Evolutionary conservation across 2,329 filamentous ascomycete species (phyloP).

Genomic region (Colletotrichum incanum): DNA sequence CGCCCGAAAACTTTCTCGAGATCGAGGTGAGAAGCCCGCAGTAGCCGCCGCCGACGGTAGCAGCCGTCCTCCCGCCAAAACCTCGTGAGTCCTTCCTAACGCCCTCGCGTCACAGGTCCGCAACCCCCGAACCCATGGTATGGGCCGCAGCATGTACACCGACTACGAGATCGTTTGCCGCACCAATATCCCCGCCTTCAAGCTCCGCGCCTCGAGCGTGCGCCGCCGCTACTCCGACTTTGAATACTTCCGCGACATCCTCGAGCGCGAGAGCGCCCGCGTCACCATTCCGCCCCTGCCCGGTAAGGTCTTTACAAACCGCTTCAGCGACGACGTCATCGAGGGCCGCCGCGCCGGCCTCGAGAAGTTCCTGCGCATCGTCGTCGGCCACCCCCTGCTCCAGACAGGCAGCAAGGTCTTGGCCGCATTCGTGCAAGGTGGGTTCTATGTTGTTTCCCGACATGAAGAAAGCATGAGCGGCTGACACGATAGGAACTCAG

Average conservation of each 20-base stretch:
- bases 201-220: conserved; percentile 89
- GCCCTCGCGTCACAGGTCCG: conserved; percentile 75
- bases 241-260: conserved; percentile 97
- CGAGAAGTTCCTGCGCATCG: conserved; percentile 97
- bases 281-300: conserved; percentile 97
- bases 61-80: not conserved
- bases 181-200: conserved; percentile 99
- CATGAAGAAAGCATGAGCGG: not conserved
- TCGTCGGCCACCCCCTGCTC: conserved; percentile 94
- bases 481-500: conserved; percentile 56
- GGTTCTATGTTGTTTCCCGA: conserved; percentile 3
- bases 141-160: conserved; percentile 96
- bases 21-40: conserved; percentile 79
- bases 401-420: conserved; percentile 98
- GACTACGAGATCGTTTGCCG: conserved; percentile 98
- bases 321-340: conserved; percentile 98
- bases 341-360: conserved; percentile 92
- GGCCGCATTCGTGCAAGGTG: conserved; percentile 96
- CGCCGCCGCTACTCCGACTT: conserved; percentile 97
- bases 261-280: conserved; percentile 93
- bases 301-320: conserved; percentile 97
- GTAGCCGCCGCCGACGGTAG: not conserved
- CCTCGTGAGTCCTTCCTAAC: conserved; percentile 6
- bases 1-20: conserved; percentile 98
- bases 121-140: conserved; percentile 94